Evolutionary conservation across 495 filamentous ascomycete species (phyloP).

Genomic region (Pseudoneurospora amorphoporcata): DNA sequence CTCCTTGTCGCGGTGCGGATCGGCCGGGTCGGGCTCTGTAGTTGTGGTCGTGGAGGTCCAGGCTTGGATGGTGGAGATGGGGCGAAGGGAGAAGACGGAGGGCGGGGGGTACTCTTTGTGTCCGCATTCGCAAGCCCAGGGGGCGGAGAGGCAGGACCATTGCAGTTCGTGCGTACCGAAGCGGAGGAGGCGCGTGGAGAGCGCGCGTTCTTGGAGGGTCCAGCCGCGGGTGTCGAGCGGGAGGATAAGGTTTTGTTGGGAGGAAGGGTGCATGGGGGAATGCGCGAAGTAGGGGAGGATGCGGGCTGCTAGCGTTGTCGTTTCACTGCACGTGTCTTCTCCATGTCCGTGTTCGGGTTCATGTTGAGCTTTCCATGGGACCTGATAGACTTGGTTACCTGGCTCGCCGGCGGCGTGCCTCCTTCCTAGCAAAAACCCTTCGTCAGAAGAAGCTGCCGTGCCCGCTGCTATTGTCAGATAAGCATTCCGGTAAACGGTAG

Average conservation of each 20-base stretch:
- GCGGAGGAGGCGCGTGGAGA: conserved; percentile 2
- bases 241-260: not conserved
- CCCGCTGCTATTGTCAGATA: conserved; percentile 3
- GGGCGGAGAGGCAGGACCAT: not conserved
- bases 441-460: not conserved
- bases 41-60: no score
- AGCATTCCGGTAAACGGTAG: conserved; percentile 3
- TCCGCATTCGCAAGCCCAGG: conserved; percentile 13
- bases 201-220: conserved; percentile 5
- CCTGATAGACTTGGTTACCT: no score
- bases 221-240: conserved; percentile 1
- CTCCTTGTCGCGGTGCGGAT: not conserved
- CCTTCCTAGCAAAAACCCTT: conserved; percentile 2
- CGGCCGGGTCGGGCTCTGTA: no score
- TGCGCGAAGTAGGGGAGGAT: not conserved
- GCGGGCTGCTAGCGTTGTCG: not conserved
- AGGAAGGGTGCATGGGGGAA: no score
- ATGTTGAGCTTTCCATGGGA: no score
- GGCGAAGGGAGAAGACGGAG: conserved; percentile 12
- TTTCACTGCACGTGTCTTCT: no score
- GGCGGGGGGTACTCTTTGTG: conserved; percentile 5
- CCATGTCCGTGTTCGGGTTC: no score
- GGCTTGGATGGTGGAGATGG: not conserved
- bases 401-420: not conserved
- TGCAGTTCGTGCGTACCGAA: not conserved